Conservation (phyloP, 2,329 filamentous ascomycete species). For the Lachnum nothofagi region DNA sequence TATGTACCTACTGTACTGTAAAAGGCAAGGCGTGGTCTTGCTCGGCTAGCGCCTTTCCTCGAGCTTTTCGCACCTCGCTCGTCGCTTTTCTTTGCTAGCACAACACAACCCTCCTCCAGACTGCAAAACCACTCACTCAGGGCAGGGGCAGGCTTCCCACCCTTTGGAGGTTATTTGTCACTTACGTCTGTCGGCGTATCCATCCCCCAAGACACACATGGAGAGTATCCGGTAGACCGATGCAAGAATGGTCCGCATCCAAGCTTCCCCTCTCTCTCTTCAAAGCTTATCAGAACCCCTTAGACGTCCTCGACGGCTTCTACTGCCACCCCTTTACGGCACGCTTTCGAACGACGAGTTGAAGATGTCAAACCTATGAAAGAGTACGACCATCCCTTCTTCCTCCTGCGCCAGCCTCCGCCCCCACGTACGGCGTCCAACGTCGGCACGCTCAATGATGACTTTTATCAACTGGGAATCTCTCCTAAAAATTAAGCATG, state of each 20-base stretch:
- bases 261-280: background rate
- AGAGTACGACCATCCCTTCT: conserved; percentile 57
- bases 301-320: conserved; percentile 46
- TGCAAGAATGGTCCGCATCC: conserved; percentile 22
- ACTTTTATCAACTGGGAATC: conserved; percentile 97
- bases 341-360: conserved; percentile 71
- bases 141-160: no score
- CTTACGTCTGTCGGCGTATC: conserved; percentile 4
- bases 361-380: conserved; percentile 83
- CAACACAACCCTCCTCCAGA: no score
- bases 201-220: conserved; percentile 20
- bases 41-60: no score
- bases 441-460: conserved; percentile 56
- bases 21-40: no score
- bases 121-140: no score
- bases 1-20: no score
- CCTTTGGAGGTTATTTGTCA: no score
- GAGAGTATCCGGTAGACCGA: conserved; percentile 10
- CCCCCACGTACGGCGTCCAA: conserved; percentile 6
- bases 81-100: no score
- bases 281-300: conserved; percentile 10
- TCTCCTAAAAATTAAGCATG: conserved; percentile 88
- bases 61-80: no score
- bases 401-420: conserved; percentile 6
- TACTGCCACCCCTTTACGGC: conserved; percentile 55